Percentiles rank a stretch among this genome's conserved stretches.
phyloP scores from a whole-genome alignment of 2,329 filamentous ascomycete species.

The Trichoderma guizhouense region DNA sequence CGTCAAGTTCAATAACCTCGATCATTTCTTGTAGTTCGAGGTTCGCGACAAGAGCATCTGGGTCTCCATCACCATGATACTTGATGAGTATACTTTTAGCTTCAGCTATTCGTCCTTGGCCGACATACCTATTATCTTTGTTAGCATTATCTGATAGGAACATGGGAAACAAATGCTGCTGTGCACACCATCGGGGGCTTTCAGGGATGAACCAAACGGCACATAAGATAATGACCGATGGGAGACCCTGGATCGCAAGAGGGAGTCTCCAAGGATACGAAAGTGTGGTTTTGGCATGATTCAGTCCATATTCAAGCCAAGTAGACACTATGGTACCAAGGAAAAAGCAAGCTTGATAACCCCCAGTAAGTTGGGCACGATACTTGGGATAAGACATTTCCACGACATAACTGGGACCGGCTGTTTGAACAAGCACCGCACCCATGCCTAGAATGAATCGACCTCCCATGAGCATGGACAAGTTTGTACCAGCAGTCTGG shows the following conservation, averaged over 20 bases:
- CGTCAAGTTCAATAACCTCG: neutral
- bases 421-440: neutral
- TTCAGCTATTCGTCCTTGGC: neutral
- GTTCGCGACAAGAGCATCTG: neutral
- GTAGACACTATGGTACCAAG: neutral
- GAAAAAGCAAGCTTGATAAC: neutral
- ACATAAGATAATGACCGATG: neutral
- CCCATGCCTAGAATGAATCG: constrained; percentile 2
- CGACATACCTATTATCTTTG: neutral
- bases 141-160: neutral
- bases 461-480: constrained; percentile 4
- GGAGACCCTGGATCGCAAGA: neutral
- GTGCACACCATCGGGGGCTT: neutral
- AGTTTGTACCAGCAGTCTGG: neutral
- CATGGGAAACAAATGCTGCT: neutral
- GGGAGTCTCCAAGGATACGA: neutral
- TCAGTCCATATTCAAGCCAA: neutral
- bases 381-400: constrained; percentile 5
- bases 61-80: neutral
- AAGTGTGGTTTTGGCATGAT: neutral
- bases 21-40: constrained; percentile 1
- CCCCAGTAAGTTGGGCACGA: neutral
- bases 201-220: neutral
- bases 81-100: neutral
- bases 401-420: neutral